phyloP scores from a whole-genome alignment of 371 early-diverging fungal genomes.

The Apophysomyces ossiformis region DNA sequence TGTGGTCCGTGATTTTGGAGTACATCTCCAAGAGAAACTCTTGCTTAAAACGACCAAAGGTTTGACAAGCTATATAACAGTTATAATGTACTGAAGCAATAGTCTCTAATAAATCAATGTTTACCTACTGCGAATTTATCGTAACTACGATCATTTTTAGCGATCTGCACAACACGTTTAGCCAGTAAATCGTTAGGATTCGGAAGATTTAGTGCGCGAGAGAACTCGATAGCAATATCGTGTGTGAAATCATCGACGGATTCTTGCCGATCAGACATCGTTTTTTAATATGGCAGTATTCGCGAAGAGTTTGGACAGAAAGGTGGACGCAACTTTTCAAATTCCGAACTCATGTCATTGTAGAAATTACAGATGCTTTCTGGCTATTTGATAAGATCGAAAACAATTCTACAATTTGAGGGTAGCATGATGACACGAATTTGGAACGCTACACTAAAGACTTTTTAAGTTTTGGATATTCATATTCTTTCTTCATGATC shows the following conservation, averaged over 20 bases:
- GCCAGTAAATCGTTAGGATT: conserved; percentile 67
- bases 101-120: not conserved
- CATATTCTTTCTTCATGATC: too few species aligned
- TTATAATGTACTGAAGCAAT: not conserved
- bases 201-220: conserved; percentile 60
- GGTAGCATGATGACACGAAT: too few species aligned
- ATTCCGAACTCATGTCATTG: too few species aligned
- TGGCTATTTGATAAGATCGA: too few species aligned
- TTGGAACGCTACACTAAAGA: too few species aligned
- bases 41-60: conserved; percentile 62
- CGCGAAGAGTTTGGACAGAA: too few species aligned
- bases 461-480: too few species aligned
- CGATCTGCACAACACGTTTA: conserved; percentile 63
- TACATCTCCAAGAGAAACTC: conserved; percentile 59
- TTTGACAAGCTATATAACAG: conserved; percentile 52
- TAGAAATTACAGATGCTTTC: too few species aligned
- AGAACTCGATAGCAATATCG: conserved; percentile 63
- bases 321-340: too few species aligned
- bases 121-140: conserved; percentile 58
- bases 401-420: too few species aligned
- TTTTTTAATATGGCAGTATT: not conserved
- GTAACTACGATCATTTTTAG: conserved; percentile 54
- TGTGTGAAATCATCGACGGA: conserved; percentile 48
- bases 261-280: conserved; percentile 36
- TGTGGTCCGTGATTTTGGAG: conserved; percentile 43